Conservation (phyloP, 305 asterid genomes). For the Fraxinus xanthoxyloides region DNA sequence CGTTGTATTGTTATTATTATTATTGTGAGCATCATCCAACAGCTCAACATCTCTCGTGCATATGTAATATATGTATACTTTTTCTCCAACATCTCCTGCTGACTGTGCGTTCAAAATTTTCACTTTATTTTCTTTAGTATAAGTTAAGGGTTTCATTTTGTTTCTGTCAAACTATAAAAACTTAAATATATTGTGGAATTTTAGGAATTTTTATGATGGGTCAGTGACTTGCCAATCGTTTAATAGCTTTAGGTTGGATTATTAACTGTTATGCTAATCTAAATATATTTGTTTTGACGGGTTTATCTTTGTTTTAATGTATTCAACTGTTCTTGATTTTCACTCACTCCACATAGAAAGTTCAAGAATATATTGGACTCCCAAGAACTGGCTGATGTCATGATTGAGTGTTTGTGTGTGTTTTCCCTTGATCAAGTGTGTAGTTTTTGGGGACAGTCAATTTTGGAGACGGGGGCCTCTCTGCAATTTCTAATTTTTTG, state of each 20-base stretch:
- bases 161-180: neutral
- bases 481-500: too few species aligned
- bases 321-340: neutral
- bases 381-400: neutral
- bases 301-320: neutral
- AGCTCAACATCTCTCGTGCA: too few species aligned
- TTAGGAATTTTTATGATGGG: neutral
- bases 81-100: too few species aligned
- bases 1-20: too few species aligned
- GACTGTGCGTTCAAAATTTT: neutral
- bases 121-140: neutral
- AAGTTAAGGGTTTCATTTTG: neutral
- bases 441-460: too few species aligned
- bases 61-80: too few species aligned
- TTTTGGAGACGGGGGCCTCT: too few species aligned
- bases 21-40: too few species aligned
- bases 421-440: constrained; percentile 6
- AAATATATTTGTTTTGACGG: neutral
- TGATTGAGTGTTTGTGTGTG: neutral
- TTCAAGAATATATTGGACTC: neutral
- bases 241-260: neutral
- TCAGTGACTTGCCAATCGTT: neutral
- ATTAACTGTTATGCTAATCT: neutral
- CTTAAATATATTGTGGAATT: neutral
- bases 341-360: neutral